A percentile compares a stretch with the other conserved stretches of the same genome.
Evolutionary conservation across 129 eudicot genomes (phyloP).

Genomic region (Pseudognaphalium luteoalbum): DNA sequence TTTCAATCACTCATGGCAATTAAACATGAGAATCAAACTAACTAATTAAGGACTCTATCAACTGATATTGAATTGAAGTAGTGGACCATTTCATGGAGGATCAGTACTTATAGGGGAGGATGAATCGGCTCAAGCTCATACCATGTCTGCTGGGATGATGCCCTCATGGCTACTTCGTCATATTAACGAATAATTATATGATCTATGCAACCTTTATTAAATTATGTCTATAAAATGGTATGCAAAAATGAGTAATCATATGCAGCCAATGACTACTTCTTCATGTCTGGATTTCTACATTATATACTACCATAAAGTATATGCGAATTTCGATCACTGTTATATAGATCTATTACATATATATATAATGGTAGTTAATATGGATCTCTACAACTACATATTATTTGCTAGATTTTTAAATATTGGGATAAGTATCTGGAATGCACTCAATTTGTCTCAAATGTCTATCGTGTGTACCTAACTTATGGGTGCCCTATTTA

Average conservation of each 20-base stretch:
- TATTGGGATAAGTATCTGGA: too few species aligned
- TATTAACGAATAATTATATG: slow-evolving; percentile 18
- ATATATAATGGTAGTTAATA: background rate
- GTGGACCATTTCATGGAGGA: slow-evolving; percentile 32
- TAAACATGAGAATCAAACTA: too few species aligned
- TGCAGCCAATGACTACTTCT: slow-evolving; percentile 11
- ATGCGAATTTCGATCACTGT: slow-evolving; percentile 3
- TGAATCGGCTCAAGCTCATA: slow-evolving; percentile 30
- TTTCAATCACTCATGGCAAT: background rate
- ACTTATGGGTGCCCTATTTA: too few species aligned
- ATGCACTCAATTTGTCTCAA: too few species aligned
- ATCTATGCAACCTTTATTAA: background rate
- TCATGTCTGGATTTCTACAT: slow-evolving; percentile 16
- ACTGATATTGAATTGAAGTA: slow-evolving; percentile 7
- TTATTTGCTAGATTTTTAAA: too few species aligned
- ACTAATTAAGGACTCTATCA: background rate
- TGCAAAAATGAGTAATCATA: slow-evolving; percentile 16
- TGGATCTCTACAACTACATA: background rate
- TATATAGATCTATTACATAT: background rate
- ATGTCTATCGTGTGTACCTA: too few species aligned
- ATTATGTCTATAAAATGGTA: slow-evolving; percentile 14
- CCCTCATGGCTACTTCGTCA: slow-evolving; percentile 39
- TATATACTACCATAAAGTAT: slow-evolving; percentile 6
- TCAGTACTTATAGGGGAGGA: slow-evolving; percentile 16
- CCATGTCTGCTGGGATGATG: slow-evolving; percentile 28